phyloP scores from a whole-genome alignment of 805 yeast genomes.

The Wickerhamiella nectarea region DNA sequence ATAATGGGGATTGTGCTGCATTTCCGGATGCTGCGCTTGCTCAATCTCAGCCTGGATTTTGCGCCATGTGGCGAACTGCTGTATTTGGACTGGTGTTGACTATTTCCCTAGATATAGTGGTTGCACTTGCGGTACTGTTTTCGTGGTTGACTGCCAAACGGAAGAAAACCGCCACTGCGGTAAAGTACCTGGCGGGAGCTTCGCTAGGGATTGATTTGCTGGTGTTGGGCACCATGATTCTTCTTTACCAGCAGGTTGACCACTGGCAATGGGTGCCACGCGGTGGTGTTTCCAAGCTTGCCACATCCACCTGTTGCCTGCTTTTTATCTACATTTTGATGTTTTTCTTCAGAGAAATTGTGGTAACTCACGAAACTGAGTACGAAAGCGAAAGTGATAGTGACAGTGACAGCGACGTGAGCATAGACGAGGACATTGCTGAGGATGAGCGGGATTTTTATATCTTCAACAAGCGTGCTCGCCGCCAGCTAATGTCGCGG shows the following conservation, averaged over 20 bases:
- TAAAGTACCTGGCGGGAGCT: conserved; percentile 4
- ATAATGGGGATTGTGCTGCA: conserved; percentile 7
- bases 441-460: conserved; percentile 20
- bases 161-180: conserved; percentile 15
- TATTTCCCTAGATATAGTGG: conserved; percentile 17
- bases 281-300: conserved; percentile 2
- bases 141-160: conserved; percentile 17
- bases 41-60: conserved; percentile 15
- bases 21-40: conserved; percentile 19
- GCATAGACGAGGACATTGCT: conserved; percentile 17
- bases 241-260: conserved; percentile 12
- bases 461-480: conserved; percentile 18
- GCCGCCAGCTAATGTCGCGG: conserved; percentile 14
- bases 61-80: conserved; percentile 23
- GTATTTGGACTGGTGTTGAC: conserved; percentile 20
- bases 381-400: conserved; percentile 14
- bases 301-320: conserved; percentile 14
- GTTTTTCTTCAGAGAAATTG: conserved; percentile 18
- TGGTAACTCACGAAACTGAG: conserved; percentile 15
- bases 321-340: conserved; percentile 14
- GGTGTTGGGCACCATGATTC: conserved; percentile 10
- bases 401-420: conserved; percentile 15
- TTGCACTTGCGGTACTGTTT: conserved; percentile 13
- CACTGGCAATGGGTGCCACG: conserved; percentile 17
- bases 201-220: conserved; percentile 11